A percentile compares a stretch with the other conserved stretches of the same genome.
These are phyloP conservation scores for Stagonosporopsis cucurbitacearum DNA, from an alignment of 2,329 filamentous ascomycete genomes.

Conservation along the genomic window DNA sequence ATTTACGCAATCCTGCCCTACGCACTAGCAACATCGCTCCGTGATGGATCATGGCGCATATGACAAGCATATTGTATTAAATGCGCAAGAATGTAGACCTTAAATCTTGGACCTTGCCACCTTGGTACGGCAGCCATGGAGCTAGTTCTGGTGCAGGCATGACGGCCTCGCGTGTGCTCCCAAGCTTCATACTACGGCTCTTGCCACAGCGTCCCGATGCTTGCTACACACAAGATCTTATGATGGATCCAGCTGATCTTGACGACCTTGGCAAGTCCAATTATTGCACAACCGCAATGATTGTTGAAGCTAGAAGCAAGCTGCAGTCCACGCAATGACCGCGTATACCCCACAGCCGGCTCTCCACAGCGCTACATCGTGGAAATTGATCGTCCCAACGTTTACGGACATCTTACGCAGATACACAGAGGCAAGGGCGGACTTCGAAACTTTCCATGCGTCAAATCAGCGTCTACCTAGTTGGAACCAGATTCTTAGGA, in stretches of 20 bases:
- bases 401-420: background rate
- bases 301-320: no score
- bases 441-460: background rate
- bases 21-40: background rate
- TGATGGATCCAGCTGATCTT: conserved; percentile 11
- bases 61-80: background rate
- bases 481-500: background rate
- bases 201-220: conserved; percentile 17
- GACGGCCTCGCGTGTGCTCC: background rate
- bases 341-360: conserved; percentile 5
- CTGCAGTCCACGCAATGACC: no score
- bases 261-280: conserved; percentile 7
- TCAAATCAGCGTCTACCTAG: background rate
- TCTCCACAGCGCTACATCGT: background rate
- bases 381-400: background rate
- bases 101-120: no score
- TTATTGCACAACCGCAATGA: background rate
- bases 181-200: background rate
- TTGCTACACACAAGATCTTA: conserved; percentile 23
- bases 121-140: background rate
- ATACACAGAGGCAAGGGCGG: background rate
- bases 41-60: background rate
- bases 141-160: background rate
- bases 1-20: conserved; percentile 1
- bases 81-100: background rate